Evolutionary conservation across 495 filamentous ascomycete genomes (phyloP), one percentile per base, ranked within the genome.

Genomic region (Jackrogersella minutella): DNA sequence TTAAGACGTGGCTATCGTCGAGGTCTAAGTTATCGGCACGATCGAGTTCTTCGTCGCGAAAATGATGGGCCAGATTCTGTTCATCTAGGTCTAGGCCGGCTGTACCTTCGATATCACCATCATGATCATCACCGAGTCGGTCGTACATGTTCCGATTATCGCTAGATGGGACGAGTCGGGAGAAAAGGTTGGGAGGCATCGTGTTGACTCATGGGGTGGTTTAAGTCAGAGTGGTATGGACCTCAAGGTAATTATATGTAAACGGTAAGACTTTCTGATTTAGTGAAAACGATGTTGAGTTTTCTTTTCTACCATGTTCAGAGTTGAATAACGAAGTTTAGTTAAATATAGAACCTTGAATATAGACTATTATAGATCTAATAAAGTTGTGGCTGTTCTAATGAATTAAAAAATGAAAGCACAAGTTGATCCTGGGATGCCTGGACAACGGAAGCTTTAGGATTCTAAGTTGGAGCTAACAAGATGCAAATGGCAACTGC

Each of bases 171-270:
- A 92, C 81, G 47, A 94, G 81, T 26, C 88, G 87, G 21, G 90
- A 92, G 53, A 96, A 83, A 24, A 93, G 77, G 71, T 92, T 91
- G 39, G 91, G 91, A 63, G 90, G 79, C 90, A 93, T 93, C 37
- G 63, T 62, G 13, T 67, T 13, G 56, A 51, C n/a, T 64, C 60
- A 62, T 71, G 33, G 30, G 50, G n/a, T n/a, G n/a, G n/a, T n/a
- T n/a, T 66, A 39, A 50, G 34, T 62, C 56, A 59, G 58, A 30
- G 52, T 47, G 40, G 62, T 43, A 11, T 22, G 16, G n/a, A n/a
- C n/a, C n/a, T n/a, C n/a, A n/a, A n/a, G n/a, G n/a, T n/a, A n/a
- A n/a, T n/a, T n/a, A n/a, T n/a, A n/a, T n/a, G n/a, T n/a, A n/a
- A n/a, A n/a, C n/a, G 40, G 16, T 52, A 13, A 46, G 43, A 36